Evolutionary conservation across 495 filamentous ascomycete species (phyloP).

Genomic region (Viridothelium virens): DNA sequence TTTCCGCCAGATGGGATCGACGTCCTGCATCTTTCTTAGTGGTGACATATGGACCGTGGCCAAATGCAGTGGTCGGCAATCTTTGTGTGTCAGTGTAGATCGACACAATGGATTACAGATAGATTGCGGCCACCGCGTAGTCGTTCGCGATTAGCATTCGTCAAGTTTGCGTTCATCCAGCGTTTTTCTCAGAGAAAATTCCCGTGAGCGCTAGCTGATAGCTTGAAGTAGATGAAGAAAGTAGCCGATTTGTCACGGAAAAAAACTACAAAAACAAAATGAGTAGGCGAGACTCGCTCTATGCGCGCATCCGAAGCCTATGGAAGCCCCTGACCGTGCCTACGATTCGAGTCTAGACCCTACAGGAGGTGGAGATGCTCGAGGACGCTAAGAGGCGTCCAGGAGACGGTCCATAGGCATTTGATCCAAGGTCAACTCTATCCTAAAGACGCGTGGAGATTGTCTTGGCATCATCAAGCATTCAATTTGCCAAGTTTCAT

Average conservation of each 20-base stretch:
- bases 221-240: background rate
- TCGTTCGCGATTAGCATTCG: background rate
- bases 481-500: constrained; percentile 7
- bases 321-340: too few species aligned
- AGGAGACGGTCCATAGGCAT: background rate
- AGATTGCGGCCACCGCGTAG: background rate
- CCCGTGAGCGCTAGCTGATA: background rate
- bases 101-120: background rate
- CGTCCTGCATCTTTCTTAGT: background rate
- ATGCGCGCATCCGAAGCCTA: too few species aligned
- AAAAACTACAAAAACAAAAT: too few species aligned
- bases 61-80: constrained; percentile 9
- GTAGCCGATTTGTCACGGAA: too few species aligned
- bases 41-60: background rate
- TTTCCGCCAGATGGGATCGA: constrained; percentile 10
- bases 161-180: background rate
- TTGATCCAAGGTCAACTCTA: background rate
- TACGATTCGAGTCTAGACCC: too few species aligned
- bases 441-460: background rate
- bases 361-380: too few species aligned
- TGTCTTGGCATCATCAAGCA: background rate
- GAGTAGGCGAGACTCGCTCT: too few species aligned
- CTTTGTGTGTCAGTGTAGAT: constrained; percentile 9
- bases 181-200: background rate
- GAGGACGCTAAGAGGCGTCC: too few species aligned